A percentile compares a stretch with the other conserved stretches of the same genome.
phyloP scores from a whole-genome alignment of 768 basidiomycete genomes.

The Kondoa subrosea region DNA sequence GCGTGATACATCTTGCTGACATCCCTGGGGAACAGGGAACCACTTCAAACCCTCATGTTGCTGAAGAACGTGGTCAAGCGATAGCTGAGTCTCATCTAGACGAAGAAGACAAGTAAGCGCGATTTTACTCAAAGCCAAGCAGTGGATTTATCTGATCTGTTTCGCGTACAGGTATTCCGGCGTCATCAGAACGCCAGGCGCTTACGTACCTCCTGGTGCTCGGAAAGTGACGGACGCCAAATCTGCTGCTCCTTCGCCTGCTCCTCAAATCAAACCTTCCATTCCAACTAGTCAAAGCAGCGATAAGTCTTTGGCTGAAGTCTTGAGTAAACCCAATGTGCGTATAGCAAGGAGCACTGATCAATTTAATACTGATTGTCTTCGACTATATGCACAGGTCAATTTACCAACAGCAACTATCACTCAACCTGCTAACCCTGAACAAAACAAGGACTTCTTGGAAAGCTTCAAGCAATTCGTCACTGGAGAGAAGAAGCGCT shows the following conservation, averaged over 20 bases:
- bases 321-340: not conserved
- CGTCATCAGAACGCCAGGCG: conserved; percentile 69
- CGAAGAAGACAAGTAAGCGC: conserved; percentile 83
- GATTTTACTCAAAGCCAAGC: conserved; percentile 12
- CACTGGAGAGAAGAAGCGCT: conserved; percentile 68
- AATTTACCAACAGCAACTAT: not conserved
- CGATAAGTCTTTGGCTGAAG: too few relatives aligned
- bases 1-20: not conserved
- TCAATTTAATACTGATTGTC: not conserved
- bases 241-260: conserved; percentile 5
- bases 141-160: conserved; percentile 25
- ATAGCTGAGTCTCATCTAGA: conserved; percentile 53
- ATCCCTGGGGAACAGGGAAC: conserved; percentile 36
- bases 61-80: conserved; percentile 59
- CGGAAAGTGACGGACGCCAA: conserved; percentile 37
- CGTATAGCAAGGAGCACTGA: not conserved
- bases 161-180: conserved; percentile 57
- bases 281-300: conserved; percentile 18
- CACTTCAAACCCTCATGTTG: conserved; percentile 63
- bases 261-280: conserved; percentile 24
- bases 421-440: not conserved
- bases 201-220: conserved; percentile 87
- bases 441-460: conserved; percentile 28
- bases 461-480: conserved; percentile 84
- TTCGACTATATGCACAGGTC: not conserved